Evolutionary conservation across 2,329 filamentous ascomycete species (phyloP).

Genomic region (Stromatinia cepivora): DNA sequence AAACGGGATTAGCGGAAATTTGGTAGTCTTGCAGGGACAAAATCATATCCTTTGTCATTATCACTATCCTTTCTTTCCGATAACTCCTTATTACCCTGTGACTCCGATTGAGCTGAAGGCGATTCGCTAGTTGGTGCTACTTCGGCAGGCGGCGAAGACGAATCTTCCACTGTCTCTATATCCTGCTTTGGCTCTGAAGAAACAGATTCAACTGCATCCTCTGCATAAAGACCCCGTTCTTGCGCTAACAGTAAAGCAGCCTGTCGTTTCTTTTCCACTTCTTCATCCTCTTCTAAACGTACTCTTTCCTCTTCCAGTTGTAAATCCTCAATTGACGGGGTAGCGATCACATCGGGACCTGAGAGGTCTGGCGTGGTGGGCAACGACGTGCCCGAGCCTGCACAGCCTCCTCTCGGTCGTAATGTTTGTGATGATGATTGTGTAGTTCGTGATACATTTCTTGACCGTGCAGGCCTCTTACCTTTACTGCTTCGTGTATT

Average conservation of each 20-base stretch:
- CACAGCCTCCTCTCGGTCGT: constrained; percentile 26
- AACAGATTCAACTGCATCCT: constrained; percentile 30
- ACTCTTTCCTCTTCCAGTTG: constrained; percentile 53
- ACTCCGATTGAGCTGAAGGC: neutral
- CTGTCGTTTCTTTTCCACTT: constrained; percentile 53
- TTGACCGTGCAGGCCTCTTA: constrained; percentile 48
- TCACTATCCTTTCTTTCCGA: neutral
- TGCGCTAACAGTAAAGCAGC: constrained; percentile 54
- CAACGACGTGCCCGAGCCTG: constrained; percentile 35
- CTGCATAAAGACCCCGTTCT: constrained; percentile 50
- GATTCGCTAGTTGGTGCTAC: neutral
- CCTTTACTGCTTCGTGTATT: constrained; percentile 62
- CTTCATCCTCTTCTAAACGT: constrained; percentile 51
- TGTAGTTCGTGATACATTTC: constrained; percentile 56
- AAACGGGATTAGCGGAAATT: constrained; percentile 46
- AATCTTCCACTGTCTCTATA: constrained; percentile 22
- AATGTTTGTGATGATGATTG: constrained; percentile 37
- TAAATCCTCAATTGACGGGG: constrained; percentile 53
- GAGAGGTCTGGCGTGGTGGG: constrained; percentile 40
- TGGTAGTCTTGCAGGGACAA: constrained; percentile 60
- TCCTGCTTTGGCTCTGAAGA: constrained; percentile 32
- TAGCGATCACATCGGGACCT: constrained; percentile 43
- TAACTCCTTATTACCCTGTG: neutral
- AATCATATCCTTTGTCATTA: constrained; percentile 41
- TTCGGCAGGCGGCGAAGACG: constrained; percentile 11